phyloP scores from a whole-genome alignment of 768 basidiomycete genomes.

The Tylopilus felleus region DNA sequence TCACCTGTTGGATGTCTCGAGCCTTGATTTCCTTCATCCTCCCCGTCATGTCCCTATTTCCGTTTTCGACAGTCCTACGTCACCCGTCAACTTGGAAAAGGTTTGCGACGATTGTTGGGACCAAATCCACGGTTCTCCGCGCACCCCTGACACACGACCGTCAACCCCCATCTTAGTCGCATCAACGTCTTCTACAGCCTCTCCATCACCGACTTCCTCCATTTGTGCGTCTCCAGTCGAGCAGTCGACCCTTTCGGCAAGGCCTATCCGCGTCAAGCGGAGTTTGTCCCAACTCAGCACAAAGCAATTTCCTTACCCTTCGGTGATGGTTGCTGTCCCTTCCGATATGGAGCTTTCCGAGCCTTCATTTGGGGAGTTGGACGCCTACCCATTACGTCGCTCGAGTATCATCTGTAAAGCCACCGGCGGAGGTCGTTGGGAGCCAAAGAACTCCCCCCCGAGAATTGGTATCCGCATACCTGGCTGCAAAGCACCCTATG shows the following conservation, averaged over 20 bases:
- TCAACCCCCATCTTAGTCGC: slow-evolving; percentile 38
- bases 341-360: slow-evolving; percentile 33
- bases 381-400: slow-evolving; percentile 68
- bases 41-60: slow-evolving; percentile 64
- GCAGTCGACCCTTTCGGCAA: slow-evolving; percentile 19
- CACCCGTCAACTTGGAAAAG: slow-evolving; percentile 54
- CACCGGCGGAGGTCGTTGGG: slow-evolving; percentile 78
- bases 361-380: slow-evolving; percentile 65
- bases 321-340: slow-evolving; percentile 15
- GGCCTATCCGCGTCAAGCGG: slow-evolving; percentile 19
- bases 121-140: slow-evolving; percentile 59
- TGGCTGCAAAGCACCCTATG: slow-evolving; percentile 64
- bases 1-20: slow-evolving; percentile 68
- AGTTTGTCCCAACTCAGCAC: slow-evolving; percentile 30
- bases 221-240: slow-evolving; percentile 35
- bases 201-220: slow-evolving; percentile 33
- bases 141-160: slow-evolving; percentile 39
- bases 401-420: slow-evolving; percentile 72
- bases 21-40: slow-evolving; percentile 66
- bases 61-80: slow-evolving; percentile 53
- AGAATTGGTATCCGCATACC: slow-evolving; percentile 50
- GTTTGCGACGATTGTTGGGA: slow-evolving; percentile 80
- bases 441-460: slow-evolving; percentile 53
- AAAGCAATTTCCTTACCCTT: slow-evolving; percentile 26
- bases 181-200: slow-evolving; percentile 29